Conservation (phyloP, 208 protist species). For the Leishmania amazonensis region DNA sequence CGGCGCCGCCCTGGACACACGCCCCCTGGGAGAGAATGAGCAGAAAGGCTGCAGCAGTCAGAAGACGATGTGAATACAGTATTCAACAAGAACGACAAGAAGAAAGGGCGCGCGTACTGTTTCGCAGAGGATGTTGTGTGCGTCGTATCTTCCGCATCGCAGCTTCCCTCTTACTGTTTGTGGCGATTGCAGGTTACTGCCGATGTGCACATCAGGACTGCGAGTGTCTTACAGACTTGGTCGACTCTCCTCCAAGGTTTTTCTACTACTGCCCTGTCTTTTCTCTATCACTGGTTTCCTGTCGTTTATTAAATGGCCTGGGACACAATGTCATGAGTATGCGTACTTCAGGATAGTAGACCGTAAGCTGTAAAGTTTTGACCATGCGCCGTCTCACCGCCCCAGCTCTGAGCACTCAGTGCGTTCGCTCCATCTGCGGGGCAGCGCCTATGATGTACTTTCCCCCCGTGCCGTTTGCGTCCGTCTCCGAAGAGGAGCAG, state of each 20-base stretch:
- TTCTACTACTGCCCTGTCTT: background rate
- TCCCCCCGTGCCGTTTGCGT: constrained; percentile 39
- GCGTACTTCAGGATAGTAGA: background rate
- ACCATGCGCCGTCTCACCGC: constrained; percentile 71
- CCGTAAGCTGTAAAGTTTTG: background rate
- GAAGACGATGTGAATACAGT: background rate
- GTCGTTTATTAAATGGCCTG: background rate
- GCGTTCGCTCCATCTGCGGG: constrained; percentile 74
- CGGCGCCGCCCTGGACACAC: too few relatives aligned
- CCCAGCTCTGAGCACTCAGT: constrained; percentile 37
- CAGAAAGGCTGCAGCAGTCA: background rate
- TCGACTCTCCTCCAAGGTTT: background rate
- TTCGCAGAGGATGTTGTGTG: background rate
- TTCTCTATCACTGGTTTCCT: background rate
- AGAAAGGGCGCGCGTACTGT: background rate
- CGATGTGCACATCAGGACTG: background rate
- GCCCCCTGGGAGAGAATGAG: background rate
- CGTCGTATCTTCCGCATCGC: background rate
- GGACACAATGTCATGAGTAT: background rate
- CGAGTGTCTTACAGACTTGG: background rate
- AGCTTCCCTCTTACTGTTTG: background rate
- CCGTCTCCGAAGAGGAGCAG: constrained; percentile 77
- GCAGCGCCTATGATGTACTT: constrained; percentile 91
- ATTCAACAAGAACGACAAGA: too few relatives aligned
- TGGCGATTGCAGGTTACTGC: background rate